Base-by-base conservation (phyloP, 2,329 filamentous ascomycete species). In the Fonsecaea nubica region DNA sequence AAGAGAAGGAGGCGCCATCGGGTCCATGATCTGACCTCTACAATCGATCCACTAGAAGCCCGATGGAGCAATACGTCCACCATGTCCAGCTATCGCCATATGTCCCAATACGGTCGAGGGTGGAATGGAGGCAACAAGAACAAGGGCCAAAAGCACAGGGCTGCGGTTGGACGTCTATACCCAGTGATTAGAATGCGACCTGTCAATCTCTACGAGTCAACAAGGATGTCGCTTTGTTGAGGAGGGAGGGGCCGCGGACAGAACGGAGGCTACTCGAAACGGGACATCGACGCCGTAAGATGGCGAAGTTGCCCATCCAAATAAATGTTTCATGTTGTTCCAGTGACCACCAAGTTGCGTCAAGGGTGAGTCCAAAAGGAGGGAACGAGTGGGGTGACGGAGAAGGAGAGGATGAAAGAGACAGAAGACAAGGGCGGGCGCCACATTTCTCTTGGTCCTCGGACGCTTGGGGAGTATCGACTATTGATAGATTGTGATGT, bases 361-460 rank as follows among this genome's bases (percentile, higher is more conserved):
- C 18, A 25, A 35, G 62, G 32, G 21, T 25, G 58, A 33, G 54
- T 30, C 30, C 53, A 15, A 15, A 58, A 42, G 30, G 42, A 64
- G n/a, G 33, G 48, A 35, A 35, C 25, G 42, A 32, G 38, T 38
- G 30, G 33, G 48, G 21, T 13, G 48, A 21, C 4, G 30, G 33
- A 53, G 54, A 58, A 54, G 42, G 32, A 40, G 35, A 52, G 40
- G 54, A 35, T 58, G 40, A 38, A 52, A 40, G n/a, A 63, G 53
- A 63, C 45, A 35, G 53, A 8, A 55, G 53, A 55, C 30, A 55
- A 55, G 53, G 53, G 30, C 8, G 13, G 13, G 32, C 57, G 48
- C 58, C 58, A 61, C 48, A 42, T n/a, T 35, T 38, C 21, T 40
- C 58, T 21, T 48, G 55, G 40, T 45, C 40, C 40, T 45, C n/a